phyloP scores from a whole-genome alignment of 108 stramenopile genomes.

The Nitzschia putrida region DNA sequence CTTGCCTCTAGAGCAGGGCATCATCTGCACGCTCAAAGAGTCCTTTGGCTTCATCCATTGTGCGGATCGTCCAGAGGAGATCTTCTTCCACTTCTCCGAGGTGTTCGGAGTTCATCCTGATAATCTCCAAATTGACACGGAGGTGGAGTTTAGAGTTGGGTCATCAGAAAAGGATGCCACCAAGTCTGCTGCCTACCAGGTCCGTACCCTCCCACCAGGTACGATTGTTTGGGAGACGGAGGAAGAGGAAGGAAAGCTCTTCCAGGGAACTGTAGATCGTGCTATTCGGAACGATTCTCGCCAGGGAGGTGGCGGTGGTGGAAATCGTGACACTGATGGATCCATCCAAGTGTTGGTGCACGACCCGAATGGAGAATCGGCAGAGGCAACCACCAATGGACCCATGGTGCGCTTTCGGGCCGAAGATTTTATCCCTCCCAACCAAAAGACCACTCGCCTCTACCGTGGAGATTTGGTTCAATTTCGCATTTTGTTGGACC shows the following conservation, averaged over 20 bases:
- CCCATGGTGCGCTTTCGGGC: constrained; percentile 29
- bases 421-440: constrained; percentile 21
- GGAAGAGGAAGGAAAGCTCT: constrained; percentile 53
- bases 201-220: constrained; percentile 38
- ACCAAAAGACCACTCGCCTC: constrained; percentile 31
- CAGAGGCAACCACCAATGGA: constrained; percentile 1
- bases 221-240: constrained; percentile 72
- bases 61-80: constrained; percentile 72
- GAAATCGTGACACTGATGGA: constrained; percentile 18
- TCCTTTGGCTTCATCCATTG: constrained; percentile 80
- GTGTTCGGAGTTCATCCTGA: constrained; percentile 40
- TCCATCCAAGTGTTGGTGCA: not conserved
- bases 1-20: constrained; percentile 67
- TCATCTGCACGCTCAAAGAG: constrained; percentile 61
- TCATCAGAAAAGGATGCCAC: constrained; percentile 17
- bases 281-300: constrained; percentile 21
- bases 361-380: not conserved
- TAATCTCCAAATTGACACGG: constrained; percentile 64
- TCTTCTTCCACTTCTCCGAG: constrained; percentile 75
- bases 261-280: constrained; percentile 53
- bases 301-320: constrained; percentile 28
- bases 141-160: constrained; percentile 67
- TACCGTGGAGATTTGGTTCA: constrained; percentile 62
- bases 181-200: constrained; percentile 50
- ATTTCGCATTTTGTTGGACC: constrained; percentile 61